These are phyloP conservation scores for Cladophialophora carrionii DNA, from an alignment of 2,329 filamentous ascomycete species.

Conservation along the genomic window DNA sequence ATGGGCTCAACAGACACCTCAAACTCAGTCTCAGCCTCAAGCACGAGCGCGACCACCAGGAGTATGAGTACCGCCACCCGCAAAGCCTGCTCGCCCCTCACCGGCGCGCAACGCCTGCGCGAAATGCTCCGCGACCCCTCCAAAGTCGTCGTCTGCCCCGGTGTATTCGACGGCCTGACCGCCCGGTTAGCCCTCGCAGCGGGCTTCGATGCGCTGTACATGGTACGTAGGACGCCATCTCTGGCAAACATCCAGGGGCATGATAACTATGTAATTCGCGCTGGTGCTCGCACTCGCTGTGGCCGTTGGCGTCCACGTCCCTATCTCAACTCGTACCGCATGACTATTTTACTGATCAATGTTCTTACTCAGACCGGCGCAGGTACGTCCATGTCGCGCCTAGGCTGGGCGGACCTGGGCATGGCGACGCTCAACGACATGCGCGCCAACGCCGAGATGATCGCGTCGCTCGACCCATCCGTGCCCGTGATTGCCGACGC, in stretches of 20 bases:
- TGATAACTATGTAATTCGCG: no score
- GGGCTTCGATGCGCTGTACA: slow-evolving; percentile 57
- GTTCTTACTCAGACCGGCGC: slow-evolving; percentile 17
- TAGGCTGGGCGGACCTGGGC: slow-evolving; percentile 56
- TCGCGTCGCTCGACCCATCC: slow-evolving; percentile 55
- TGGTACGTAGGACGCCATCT: slow-evolving; percentile 40
- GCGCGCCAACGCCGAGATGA: slow-evolving; percentile 58
- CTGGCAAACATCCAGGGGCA: no score
- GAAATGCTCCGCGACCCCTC: slow-evolving; percentile 42
- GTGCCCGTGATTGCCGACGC: slow-evolving; percentile 59
- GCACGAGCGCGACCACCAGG: not conserved
- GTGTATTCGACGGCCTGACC: slow-evolving; percentile 58
- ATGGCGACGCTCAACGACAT: slow-evolving; percentile 58
- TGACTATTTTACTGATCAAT: not conserved
- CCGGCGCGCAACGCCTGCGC: slow-evolving; percentile 39
- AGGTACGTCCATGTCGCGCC: slow-evolving; percentile 54
- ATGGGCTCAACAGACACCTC: slow-evolving; percentile 13
- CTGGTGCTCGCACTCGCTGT: not conserved
- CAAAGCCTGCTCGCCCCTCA: slow-evolving; percentile 27
- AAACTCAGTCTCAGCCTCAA: not conserved
- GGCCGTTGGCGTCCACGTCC: not conserved
- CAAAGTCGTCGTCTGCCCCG: slow-evolving; percentile 51
- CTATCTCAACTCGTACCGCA: no score
- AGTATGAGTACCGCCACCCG: not conserved
- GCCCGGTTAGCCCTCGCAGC: slow-evolving; percentile 54